phyloP scores from a whole-genome alignment of 805 yeast species.

The Nakazawaea siamensis region DNA sequence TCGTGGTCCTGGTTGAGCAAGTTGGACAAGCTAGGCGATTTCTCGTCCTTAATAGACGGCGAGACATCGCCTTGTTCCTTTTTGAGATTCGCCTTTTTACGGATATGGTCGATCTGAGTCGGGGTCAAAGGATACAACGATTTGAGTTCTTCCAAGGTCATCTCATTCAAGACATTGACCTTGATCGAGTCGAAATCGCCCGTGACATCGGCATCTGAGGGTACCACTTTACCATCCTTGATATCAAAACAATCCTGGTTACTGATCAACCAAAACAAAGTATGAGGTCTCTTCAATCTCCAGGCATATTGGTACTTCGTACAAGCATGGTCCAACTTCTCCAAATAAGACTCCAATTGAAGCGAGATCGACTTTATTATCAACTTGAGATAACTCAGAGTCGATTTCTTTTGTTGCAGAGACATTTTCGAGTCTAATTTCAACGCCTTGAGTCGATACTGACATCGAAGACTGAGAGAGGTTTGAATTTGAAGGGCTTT shows the following conservation, averaged over 20 bases:
- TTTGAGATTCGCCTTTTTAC: not conserved
- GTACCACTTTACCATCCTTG: constrained; percentile 1
- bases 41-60: constrained; percentile 3
- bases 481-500: constrained; percentile 7
- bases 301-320: constrained; percentile 10
- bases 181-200: not conserved
- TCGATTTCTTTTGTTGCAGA: not conserved
- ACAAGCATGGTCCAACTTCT: constrained; percentile 5
- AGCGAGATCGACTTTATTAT: constrained; percentile 5
- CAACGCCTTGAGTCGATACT: constrained; percentile 4
- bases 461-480: constrained; percentile 7
- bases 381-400: constrained; percentile 2
- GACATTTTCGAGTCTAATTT: not conserved
- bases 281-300: constrained; percentile 10
- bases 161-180: constrained; percentile 3
- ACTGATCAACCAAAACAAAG: constrained; percentile 7
- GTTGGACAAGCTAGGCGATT: constrained; percentile 7
- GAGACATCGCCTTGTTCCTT: not conserved
- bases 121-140: constrained; percentile 4
- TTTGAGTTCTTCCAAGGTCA: constrained; percentile 5
- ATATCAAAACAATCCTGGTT: constrained; percentile 8
- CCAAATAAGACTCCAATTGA: constrained; percentile 6
- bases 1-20: constrained; percentile 3
- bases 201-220: not conserved
- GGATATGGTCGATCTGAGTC: not conserved